Evolutionary conservation across 768 basidiomycete genomes (phyloP).

Genomic region (Boletellus emodensis): DNA sequence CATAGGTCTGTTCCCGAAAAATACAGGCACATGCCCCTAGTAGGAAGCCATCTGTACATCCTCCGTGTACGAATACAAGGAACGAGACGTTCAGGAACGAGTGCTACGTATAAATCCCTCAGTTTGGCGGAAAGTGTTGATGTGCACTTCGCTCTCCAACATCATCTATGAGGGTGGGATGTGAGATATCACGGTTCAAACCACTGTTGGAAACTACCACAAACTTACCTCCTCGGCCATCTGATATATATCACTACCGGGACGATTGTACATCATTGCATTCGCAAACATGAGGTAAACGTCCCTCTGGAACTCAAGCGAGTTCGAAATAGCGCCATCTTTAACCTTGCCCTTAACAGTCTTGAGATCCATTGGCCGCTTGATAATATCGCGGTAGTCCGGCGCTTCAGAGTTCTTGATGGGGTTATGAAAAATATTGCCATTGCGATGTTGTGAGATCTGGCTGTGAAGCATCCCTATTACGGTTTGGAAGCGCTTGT

Average conservation of each 20-base stretch:
- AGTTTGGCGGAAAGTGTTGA: constrained; percentile 69
- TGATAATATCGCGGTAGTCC: constrained; percentile 89
- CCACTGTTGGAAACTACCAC: not conserved
- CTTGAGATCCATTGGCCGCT: constrained; percentile 93
- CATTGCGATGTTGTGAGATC: constrained; percentile 82
- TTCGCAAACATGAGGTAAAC: constrained; percentile 94
- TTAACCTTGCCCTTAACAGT: constrained; percentile 84
- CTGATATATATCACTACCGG: constrained; percentile 76
- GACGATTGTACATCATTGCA: constrained; percentile 94
- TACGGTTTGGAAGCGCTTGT: constrained; percentile 76
- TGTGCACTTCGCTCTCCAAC: constrained; percentile 64
- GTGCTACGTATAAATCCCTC: constrained; percentile 59
- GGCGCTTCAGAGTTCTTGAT: constrained; percentile 86
- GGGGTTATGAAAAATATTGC: constrained; percentile 87
- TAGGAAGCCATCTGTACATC: not conserved
- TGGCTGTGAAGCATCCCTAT: constrained; percentile 78
- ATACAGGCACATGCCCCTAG: not conserved
- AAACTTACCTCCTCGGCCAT: constrained; percentile 86
- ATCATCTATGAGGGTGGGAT: constrained; percentile 53
- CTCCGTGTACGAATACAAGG: not conserved
- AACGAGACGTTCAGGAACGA: constrained; percentile 20
- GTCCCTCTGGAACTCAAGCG: constrained; percentile 86
- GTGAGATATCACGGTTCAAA: not conserved
- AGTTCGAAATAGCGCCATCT: constrained; percentile 76
- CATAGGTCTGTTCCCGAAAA: constrained; percentile 3